phyloP scores from a whole-genome alignment of 139 green algal genomes.

The Tetradesmus lagerheimii region DNA sequence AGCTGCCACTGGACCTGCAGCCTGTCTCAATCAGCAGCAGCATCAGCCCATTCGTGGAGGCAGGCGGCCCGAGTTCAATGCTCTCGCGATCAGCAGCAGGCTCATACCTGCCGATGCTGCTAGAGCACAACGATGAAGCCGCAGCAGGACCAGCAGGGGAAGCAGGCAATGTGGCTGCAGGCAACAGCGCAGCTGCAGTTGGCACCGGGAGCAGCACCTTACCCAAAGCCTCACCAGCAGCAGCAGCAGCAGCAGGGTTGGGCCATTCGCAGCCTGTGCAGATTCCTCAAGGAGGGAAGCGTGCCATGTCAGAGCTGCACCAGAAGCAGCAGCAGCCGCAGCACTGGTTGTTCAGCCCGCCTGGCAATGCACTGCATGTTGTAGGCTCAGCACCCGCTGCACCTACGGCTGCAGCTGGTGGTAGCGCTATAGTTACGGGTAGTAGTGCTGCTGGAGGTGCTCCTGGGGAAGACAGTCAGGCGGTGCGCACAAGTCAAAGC shows the following conservation, averaged over 20 bases:
- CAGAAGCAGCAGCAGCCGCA: neutral
- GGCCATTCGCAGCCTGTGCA: neutral
- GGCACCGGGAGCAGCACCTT: neutral
- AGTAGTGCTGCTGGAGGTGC: neutral
- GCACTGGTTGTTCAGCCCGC: neutral
- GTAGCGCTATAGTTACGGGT: too few relatives aligned
- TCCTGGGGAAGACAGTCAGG: neutral
- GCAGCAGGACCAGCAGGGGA: neutral
- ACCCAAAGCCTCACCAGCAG: neutral
- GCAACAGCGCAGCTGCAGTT: neutral
- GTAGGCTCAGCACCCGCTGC: neutral
- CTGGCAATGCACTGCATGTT: neutral
- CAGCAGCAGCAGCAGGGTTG: conserved; percentile 16
- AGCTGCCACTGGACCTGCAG: neutral
- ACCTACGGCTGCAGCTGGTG: neutral
- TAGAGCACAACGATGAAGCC: neutral
- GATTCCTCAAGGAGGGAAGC: neutral
- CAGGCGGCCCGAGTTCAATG: neutral
- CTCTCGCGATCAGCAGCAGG: neutral
- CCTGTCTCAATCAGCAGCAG: neutral
- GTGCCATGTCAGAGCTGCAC: too few relatives aligned
- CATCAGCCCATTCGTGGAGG: neutral
- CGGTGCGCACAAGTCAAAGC: neutral
- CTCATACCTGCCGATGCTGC: neutral
- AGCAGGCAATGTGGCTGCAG: neutral